Evolutionary conservation across 768 basidiomycete genomes (phyloP).

Genomic region (Sarcodon aspratus): DNA sequence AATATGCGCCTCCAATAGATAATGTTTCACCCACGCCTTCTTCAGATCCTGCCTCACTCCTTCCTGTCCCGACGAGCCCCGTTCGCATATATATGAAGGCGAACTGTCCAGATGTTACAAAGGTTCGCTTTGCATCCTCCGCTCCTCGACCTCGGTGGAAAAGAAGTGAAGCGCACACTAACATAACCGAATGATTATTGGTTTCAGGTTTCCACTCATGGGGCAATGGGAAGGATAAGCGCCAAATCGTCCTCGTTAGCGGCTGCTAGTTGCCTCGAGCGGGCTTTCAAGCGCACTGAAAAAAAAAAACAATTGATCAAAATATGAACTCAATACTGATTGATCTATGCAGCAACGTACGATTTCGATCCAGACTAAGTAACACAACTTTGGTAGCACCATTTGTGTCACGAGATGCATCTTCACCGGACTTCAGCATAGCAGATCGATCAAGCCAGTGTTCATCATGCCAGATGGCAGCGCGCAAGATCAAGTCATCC

Average conservation of each 20-base stretch:
- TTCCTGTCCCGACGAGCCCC: too few species aligned
- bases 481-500: conserved; percentile 92
- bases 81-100: too few species aligned
- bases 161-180: too few species aligned
- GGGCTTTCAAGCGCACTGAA: conserved; percentile 81
- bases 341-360: conserved; percentile 32
- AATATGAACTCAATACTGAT: conserved; percentile 2
- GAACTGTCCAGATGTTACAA: too few species aligned
- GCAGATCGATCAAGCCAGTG: conserved; percentile 84
- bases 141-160: too few species aligned
- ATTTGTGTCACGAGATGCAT: conserved; percentile 23
- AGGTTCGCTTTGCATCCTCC: too few species aligned
- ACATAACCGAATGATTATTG: too few species aligned
- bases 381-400: conserved; percentile 74
- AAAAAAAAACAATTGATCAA: conserved; percentile 4
- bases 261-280: conserved; percentile 75
- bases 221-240: conserved; percentile 36
- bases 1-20: too few species aligned
- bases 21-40: too few species aligned
- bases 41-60: too few species aligned
- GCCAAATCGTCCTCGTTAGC: conserved; percentile 83
- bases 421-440: conserved; percentile 39
- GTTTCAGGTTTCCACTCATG: background rate
- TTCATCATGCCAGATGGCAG: conserved; percentile 87
- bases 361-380: conserved; percentile 84